phyloP scores from a whole-genome alignment of 768 basidiomycete genomes.

The Guyanaporus albipodus region DNA sequence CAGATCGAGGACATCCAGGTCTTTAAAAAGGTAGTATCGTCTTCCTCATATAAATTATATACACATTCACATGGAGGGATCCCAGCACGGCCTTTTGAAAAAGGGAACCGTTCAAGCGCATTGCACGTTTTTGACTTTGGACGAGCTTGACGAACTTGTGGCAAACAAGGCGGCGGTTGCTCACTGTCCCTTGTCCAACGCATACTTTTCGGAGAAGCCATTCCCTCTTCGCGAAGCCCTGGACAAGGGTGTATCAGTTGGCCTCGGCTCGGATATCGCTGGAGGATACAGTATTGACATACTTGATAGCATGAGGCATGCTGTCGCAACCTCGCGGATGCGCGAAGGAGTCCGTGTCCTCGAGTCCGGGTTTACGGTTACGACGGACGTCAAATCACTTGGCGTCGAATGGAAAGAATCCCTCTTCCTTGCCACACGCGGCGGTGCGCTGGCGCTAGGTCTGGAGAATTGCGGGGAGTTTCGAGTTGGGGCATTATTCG shows the following conservation, averaged over 20 bases:
- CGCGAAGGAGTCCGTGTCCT: slow-evolving; percentile 50
- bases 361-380: slow-evolving; percentile 1
- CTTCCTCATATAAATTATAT: neutral
- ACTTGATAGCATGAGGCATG: slow-evolving; percentile 75
- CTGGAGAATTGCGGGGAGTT: slow-evolving; percentile 53
- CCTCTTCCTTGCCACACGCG: slow-evolving; percentile 75
- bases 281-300: slow-evolving; percentile 82
- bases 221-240: slow-evolving; percentile 73
- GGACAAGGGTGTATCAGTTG: slow-evolving; percentile 57
- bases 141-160: slow-evolving; percentile 50
- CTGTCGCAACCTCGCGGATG: slow-evolving; percentile 68
- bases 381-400: slow-evolving; percentile 23
- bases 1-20: slow-evolving; percentile 69
- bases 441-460: slow-evolving; percentile 69
- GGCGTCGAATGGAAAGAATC: slow-evolving; percentile 79
- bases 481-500: slow-evolving; percentile 59
- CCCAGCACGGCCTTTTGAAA: slow-evolving; percentile 58
- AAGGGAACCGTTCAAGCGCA: slow-evolving; percentile 77
- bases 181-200: slow-evolving; percentile 87
- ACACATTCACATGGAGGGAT: slow-evolving; percentile 16
- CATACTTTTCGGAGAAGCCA: slow-evolving; percentile 74
- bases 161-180: slow-evolving; percentile 59
- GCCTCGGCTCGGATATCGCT: slow-evolving; percentile 82
- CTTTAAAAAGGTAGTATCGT: slow-evolving; percentile 54
- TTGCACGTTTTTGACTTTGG: slow-evolving; percentile 70